Conservation (phyloP, 2,329 filamentous ascomycete species). For the Colletotrichum musae region DNA sequence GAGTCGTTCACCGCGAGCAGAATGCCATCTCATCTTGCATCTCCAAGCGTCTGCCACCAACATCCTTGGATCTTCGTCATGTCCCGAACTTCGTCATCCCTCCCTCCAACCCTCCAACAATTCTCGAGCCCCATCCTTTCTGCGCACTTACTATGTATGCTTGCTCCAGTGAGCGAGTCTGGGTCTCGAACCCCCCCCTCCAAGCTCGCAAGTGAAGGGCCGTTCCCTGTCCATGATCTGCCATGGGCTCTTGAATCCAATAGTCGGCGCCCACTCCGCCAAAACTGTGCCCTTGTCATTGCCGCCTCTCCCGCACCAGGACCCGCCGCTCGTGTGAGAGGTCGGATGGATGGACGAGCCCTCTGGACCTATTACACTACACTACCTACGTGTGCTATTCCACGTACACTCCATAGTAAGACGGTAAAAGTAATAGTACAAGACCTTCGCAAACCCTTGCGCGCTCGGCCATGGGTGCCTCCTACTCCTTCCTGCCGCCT, state of each 20-base stretch:
- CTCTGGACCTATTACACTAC: slow-evolving; percentile 11
- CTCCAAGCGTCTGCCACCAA: slow-evolving; percentile 35
- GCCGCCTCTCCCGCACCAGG: slow-evolving; percentile 34
- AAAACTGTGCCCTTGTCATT: slow-evolving; percentile 25
- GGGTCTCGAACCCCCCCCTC: slow-evolving; percentile 26
- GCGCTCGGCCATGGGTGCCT: slow-evolving; percentile 33
- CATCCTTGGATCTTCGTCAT: slow-evolving; percentile 34
- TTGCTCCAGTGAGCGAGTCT: slow-evolving; percentile 24
- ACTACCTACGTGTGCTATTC: too few species aligned
- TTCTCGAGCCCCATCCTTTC: too few species aligned
- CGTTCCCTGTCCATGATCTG: slow-evolving; percentile 38
- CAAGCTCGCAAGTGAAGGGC: slow-evolving; percentile 24
- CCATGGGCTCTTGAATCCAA: slow-evolving; percentile 30
- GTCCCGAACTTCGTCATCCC: slow-evolving; percentile 25
- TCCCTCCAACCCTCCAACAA: background rate
- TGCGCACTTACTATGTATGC: background rate
- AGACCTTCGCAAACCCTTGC: slow-evolving; percentile 37
- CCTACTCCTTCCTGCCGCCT: slow-evolving; percentile 26
- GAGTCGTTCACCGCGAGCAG: slow-evolving; percentile 27
- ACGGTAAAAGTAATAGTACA: background rate
- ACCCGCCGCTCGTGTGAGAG: slow-evolving; percentile 13
- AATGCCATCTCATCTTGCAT: slow-evolving; percentile 40
- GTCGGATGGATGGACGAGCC: slow-evolving; percentile 24
- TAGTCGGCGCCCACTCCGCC: slow-evolving; percentile 22
- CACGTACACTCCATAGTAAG: too few species aligned